Evolutionary conservation across 164 flowering plant species (phyloP).

Genomic region (Annona squamosa): DNA sequence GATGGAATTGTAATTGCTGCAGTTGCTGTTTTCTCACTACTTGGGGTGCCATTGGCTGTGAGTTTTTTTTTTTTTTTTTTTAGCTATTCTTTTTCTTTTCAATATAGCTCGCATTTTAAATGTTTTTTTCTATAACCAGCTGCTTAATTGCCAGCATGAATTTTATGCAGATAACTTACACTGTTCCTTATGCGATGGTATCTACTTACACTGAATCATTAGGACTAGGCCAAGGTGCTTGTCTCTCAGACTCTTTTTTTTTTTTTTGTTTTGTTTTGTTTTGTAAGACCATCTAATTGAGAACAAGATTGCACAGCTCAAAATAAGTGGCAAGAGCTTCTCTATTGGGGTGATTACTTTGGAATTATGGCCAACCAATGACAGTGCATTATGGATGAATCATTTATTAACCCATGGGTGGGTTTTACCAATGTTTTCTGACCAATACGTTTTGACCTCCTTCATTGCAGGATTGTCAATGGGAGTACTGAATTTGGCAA

Average conservation of each 20-base stretch:
- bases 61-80: conserved; percentile 27
- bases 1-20: conserved; percentile 61
- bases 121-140: neutral
- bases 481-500: conserved; percentile 93
- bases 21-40: conserved; percentile 54
- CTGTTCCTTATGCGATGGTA: conserved; percentile 90
- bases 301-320: neutral
- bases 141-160: conserved; percentile 1
- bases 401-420: no score
- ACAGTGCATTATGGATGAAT: neutral
- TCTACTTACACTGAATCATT: conserved; percentile 70
- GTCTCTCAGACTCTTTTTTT: conserved; percentile 2
- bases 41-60: conserved; percentile 94
- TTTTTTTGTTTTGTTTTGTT: neutral
- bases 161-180: conserved; percentile 77
- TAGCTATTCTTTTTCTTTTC: neutral
- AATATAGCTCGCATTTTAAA: neutral
- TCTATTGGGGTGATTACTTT: no score
- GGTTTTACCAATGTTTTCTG: no score
- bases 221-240: conserved; percentile 93
- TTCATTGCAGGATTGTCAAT: conserved; percentile 70
- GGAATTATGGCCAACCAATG: neutral
- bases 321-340: no score
- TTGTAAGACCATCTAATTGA: neutral
- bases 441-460: neutral